phyloP scores from a whole-genome alignment of 352 stramenopile genomes.

The Phytopythium vexans region DNA sequence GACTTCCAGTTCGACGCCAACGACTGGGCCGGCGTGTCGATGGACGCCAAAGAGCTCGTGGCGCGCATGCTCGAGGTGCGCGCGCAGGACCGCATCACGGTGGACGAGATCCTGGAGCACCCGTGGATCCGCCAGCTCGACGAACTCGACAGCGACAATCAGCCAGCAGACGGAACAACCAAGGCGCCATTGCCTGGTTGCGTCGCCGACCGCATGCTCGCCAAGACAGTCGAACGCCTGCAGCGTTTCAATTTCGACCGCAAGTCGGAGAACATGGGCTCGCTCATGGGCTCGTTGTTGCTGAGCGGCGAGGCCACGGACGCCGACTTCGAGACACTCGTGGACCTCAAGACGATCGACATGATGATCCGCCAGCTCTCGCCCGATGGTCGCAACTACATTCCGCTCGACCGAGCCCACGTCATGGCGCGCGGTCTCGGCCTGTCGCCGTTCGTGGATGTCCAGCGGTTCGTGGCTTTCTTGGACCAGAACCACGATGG shows the following conservation, averaged over 20 bases:
- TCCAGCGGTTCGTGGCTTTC: slow-evolving; percentile 56
- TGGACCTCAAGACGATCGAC: slow-evolving; percentile 56
- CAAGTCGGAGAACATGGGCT: slow-evolving; percentile 76
- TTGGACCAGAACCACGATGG: slow-evolving; percentile 65
- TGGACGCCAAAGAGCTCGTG: slow-evolving; percentile 60
- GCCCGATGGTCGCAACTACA: slow-evolving; percentile 35
- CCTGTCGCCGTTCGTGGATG: slow-evolving; percentile 63
- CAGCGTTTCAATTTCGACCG: slow-evolving; percentile 79
- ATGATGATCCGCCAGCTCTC: slow-evolving; percentile 67
- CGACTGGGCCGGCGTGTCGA: slow-evolving; percentile 61
- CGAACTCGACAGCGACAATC: background rate
- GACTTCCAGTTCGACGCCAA: slow-evolving; percentile 67
- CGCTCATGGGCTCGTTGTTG: slow-evolving; percentile 59
- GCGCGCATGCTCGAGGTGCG: slow-evolving; percentile 70
- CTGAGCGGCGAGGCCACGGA: slow-evolving; percentile 26
- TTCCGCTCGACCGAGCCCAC: slow-evolving; percentile 46
- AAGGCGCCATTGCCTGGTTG: background rate
- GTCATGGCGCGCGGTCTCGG: slow-evolving; percentile 52
- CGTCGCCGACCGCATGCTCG: slow-evolving; percentile 16
- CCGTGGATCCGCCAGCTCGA: slow-evolving; percentile 49
- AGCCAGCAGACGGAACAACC: background rate
- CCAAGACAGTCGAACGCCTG: slow-evolving; percentile 42
- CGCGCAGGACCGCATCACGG: slow-evolving; percentile 67
- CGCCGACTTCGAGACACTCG: slow-evolving; percentile 49
- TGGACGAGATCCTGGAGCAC: slow-evolving; percentile 59